Evolutionary conservation across 305 asterid genomes (phyloP).

Genomic region (Striga hermonthica): DNA sequence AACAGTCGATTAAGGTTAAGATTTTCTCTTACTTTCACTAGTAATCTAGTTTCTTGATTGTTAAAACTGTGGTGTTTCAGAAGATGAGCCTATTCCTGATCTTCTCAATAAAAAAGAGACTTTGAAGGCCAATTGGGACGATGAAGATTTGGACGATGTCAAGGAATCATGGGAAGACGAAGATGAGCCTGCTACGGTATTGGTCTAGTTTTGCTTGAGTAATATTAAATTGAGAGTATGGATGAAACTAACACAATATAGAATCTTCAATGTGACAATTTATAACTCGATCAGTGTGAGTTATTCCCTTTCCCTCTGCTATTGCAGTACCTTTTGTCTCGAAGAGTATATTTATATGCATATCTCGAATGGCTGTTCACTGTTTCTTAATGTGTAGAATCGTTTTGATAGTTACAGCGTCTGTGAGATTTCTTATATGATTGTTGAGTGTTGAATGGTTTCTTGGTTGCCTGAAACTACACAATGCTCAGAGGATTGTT

Average conservation of each 20-base stretch:
- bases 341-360: background rate
- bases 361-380: background rate
- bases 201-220: background rate
- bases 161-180: conserved; percentile 98
- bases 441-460: background rate
- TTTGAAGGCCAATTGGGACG: conserved; percentile 69
- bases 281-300: background rate
- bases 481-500: background rate
- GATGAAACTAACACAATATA: background rate
- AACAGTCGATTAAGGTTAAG: background rate
- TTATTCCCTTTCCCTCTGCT: no score
- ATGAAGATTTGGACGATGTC: conserved; percentile 79
- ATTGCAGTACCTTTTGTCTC: background rate
- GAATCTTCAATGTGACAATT: no score
- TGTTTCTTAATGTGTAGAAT: background rate
- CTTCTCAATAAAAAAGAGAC: conserved; percentile 53
- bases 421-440: no score
- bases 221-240: background rate
- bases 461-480: conserved; percentile 10
- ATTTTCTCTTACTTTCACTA: conserved; percentile 10
- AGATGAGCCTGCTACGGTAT: conserved; percentile 66
- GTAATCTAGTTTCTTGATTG: conserved; percentile 13
- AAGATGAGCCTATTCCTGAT: conserved; percentile 64
- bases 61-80: conserved; percentile 43
- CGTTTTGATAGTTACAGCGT: no score